phyloP scores from a whole-genome alignment of 257 asterid genomes.

The Ajuga chamaepitys region DNA sequence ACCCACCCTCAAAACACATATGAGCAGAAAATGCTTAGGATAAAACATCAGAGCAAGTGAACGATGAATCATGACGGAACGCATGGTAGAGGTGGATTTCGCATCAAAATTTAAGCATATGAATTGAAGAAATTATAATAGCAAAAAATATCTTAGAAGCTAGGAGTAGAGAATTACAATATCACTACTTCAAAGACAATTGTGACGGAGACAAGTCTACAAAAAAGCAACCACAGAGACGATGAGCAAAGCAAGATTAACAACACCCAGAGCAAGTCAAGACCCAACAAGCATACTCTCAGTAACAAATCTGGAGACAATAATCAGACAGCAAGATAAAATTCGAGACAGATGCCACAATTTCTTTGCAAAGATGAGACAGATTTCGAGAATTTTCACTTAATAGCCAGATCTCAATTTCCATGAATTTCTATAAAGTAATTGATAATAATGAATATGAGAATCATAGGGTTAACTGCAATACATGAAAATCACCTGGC shows the following conservation, averaged over 20 bases:
- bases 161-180: not conserved
- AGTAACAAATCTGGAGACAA: not conserved
- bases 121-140: not conserved
- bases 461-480: not conserved
- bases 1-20: too few species aligned
- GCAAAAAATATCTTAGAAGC: not conserved
- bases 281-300: too few species aligned
- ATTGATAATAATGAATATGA: not conserved
- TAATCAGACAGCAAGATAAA: not conserved
- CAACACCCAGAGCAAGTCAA: not conserved
- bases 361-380: not conserved
- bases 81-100: too few species aligned
- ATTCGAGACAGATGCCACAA: not conserved
- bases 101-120: too few species aligned
- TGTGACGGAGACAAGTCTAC: not conserved
- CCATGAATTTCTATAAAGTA: not conserved
- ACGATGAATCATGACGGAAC: too few species aligned
- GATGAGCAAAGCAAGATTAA: not conserved
- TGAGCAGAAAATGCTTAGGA: too few species aligned
- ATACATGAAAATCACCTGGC: conserved; percentile 55
- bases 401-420: not conserved
- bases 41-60: too few species aligned
- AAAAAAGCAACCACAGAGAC: not conserved
- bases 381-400: not conserved
- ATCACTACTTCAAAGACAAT: not conserved